Conservation (phyloP, 1,284 basidiomycete species). For the Fomitiporia mediterranea region DNA sequence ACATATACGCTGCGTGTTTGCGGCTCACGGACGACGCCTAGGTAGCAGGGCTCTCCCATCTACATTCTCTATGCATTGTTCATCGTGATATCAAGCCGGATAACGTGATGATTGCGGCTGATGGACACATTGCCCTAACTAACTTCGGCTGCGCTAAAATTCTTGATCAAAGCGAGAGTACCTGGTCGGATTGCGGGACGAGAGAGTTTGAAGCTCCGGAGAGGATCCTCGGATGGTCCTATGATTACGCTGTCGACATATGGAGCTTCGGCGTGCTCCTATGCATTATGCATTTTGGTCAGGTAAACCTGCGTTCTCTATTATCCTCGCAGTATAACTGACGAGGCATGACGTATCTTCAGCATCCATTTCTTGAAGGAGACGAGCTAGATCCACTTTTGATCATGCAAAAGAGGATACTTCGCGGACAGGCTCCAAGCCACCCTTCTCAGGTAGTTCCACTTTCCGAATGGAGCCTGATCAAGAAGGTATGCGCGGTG, state of each 20-base stretch:
- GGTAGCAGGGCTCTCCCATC: constrained; percentile 54
- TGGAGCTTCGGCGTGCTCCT: constrained; percentile 79
- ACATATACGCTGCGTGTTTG: background rate
- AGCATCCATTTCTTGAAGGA: constrained; percentile 36
- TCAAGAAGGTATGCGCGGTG: constrained; percentile 33
- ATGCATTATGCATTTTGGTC: constrained; percentile 62
- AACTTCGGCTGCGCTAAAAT: constrained; percentile 55
- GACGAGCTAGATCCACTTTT: constrained; percentile 22
- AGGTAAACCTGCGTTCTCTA: constrained; percentile 30
- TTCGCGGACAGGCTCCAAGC: constrained; percentile 26
- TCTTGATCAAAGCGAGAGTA: constrained; percentile 23
- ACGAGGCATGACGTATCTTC: background rate
- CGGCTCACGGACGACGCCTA: constrained; percentile 18
- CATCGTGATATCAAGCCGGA: constrained; percentile 55
- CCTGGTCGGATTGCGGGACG: constrained; percentile 29
- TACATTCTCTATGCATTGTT: constrained; percentile 49
- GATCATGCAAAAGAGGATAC: constrained; percentile 26
- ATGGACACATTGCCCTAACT: constrained; percentile 65
- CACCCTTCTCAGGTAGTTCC: constrained; percentile 31
- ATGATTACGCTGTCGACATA: constrained; percentile 75
- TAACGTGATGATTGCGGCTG: constrained; percentile 57
- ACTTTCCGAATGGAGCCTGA: constrained; percentile 35
- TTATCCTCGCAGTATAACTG: background rate
- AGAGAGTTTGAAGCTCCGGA: constrained; percentile 68
- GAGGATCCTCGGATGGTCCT: constrained; percentile 64